phyloP scores from a whole-genome alignment of 352 stramenopile species.

The Phytophthora citricola region DNA sequence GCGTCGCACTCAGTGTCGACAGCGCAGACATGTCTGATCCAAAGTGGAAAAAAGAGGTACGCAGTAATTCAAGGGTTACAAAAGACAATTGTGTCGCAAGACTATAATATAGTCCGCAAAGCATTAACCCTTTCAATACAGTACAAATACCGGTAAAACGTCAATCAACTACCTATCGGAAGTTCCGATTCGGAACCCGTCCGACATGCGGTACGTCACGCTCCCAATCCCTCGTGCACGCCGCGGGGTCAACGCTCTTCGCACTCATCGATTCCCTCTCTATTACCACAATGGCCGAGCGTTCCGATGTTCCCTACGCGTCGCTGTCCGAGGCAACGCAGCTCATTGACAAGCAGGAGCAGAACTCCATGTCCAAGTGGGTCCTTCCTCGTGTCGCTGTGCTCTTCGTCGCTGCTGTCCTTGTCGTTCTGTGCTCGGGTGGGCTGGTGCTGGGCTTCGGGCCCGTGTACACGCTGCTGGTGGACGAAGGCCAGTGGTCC shows the following conservation, averaged over 20 bases:
- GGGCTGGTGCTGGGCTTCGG: slow-evolving; percentile 61
- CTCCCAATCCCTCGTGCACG: too few relatives aligned
- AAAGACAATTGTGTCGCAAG: too few relatives aligned
- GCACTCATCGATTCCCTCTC: neutral
- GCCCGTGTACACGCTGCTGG: slow-evolving; percentile 55
- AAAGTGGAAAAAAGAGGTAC: neutral
- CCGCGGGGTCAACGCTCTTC: neutral
- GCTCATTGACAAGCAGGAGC: slow-evolving; percentile 1
- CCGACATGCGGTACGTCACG: too few relatives aligned
- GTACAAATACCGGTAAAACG: too few relatives aligned
- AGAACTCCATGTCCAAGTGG: slow-evolving; percentile 43
- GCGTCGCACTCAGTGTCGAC: slow-evolving; percentile 23
- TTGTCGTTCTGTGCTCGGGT: slow-evolving; percentile 44
- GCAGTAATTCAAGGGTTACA: neutral
- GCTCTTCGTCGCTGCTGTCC: slow-evolving; percentile 30
- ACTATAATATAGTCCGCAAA: too few relatives aligned
- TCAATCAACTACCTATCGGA: too few relatives aligned
- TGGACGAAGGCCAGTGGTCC: slow-evolving; percentile 52
- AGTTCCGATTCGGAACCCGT: too few relatives aligned
- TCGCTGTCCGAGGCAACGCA: neutral
- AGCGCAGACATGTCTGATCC: slow-evolving; percentile 11
- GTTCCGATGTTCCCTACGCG: neutral
- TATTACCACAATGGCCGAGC: neutral
- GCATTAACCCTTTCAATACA: too few relatives aligned
- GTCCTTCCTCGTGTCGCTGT: slow-evolving; percentile 26